Percentiles rank a stretch among this genome's conserved stretches.
Evolutionary conservation across 169 alveolate genomes (phyloP).

Genomic region (Plasmodium blacklocki): DNA sequence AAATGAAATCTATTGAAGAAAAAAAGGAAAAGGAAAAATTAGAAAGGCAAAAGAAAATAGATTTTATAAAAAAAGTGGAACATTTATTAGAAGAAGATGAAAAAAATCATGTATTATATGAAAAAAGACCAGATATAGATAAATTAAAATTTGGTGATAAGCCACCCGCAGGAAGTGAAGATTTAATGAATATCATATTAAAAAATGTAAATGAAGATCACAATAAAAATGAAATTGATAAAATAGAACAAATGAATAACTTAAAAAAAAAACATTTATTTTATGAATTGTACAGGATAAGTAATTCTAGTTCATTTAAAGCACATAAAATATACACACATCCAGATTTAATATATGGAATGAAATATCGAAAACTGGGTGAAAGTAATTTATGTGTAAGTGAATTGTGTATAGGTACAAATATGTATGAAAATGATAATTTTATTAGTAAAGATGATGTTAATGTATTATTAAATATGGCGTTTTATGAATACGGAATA

Average conservation of each 20-base stretch:
- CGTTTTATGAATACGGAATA: slow-evolving; percentile 86
- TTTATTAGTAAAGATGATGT: slow-evolving; percentile 86
- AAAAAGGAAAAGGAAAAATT: slow-evolving; percentile 1
- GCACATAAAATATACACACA: slow-evolving; percentile 69
- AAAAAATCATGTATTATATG: slow-evolving; percentile 27
- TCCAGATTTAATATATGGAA: slow-evolving; percentile 76
- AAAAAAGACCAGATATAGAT: slow-evolving; percentile 53
- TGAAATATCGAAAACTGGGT: slow-evolving; percentile 82
- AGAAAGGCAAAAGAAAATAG: slow-evolving; percentile 37
- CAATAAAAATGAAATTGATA: neutral
- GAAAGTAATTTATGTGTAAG: slow-evolving; percentile 85
- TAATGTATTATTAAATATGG: slow-evolving; percentile 82
- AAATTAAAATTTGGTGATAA: slow-evolving; percentile 47
- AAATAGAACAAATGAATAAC: neutral
- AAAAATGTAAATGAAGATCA: slow-evolving; percentile 15
- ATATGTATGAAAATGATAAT: slow-evolving; percentile 84
- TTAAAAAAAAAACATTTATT: slow-evolving; percentile 44
- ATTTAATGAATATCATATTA: slow-evolving; percentile 35
- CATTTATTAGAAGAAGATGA: slow-evolving; percentile 48
- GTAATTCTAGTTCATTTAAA: slow-evolving; percentile 49
- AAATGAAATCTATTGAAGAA: neutral
- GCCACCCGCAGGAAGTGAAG: slow-evolving; percentile 58
- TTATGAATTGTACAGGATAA: slow-evolving; percentile 50
- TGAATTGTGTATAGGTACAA: slow-evolving; percentile 86
- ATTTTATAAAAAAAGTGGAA: slow-evolving; percentile 60